Evolutionary conservation across 225 moss, liverwort and hornwort genomes (phyloP).

Genomic region (Polytrichum commune): DNA sequence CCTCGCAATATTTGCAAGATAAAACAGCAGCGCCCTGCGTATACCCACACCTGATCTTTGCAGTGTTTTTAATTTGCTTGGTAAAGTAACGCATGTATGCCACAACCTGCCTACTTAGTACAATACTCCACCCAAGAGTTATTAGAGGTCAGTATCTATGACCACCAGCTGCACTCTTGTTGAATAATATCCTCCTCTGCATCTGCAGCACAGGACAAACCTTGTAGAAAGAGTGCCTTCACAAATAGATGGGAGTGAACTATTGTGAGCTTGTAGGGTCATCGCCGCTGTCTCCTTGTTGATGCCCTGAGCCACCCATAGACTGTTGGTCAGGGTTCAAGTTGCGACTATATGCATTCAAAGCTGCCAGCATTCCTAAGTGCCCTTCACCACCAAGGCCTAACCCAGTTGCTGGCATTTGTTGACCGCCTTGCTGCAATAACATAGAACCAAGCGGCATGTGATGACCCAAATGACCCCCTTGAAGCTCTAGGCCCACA

Average conservation of each 20-base stretch:
- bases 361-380: conserved; percentile 95
- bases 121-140: conserved; percentile 36
- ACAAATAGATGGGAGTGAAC: conserved; percentile 5
- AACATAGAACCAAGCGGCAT: conserved; percentile 97
- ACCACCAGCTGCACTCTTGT: conserved; percentile 20
- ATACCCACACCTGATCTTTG: conserved; percentile 50
- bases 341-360: conserved; percentile 93
- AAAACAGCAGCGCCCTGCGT: conserved; percentile 34
- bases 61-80: conserved; percentile 29
- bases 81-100: conserved; percentile 40
- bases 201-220: conserved; percentile 4
- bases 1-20: conserved; percentile 34
- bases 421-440: conserved; percentile 80
- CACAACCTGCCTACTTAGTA: conserved; percentile 55
- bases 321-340: conserved; percentile 91
- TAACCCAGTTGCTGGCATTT: conserved; percentile 79
- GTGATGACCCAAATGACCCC: conserved; percentile 83
- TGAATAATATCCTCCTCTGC: conserved; percentile 9
- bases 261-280: conserved; percentile 98
- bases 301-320: conserved; percentile 96
- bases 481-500: conserved; percentile 94
- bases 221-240: conserved; percentile 12
- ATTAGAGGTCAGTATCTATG: conserved; percentile 13
- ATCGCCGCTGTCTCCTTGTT: conserved; percentile 98
- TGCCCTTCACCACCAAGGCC: conserved; percentile 89